Evolutionary conservation across 2,329 filamentous ascomycete species (phyloP).

Genomic region (Alternaria triticina): DNA sequence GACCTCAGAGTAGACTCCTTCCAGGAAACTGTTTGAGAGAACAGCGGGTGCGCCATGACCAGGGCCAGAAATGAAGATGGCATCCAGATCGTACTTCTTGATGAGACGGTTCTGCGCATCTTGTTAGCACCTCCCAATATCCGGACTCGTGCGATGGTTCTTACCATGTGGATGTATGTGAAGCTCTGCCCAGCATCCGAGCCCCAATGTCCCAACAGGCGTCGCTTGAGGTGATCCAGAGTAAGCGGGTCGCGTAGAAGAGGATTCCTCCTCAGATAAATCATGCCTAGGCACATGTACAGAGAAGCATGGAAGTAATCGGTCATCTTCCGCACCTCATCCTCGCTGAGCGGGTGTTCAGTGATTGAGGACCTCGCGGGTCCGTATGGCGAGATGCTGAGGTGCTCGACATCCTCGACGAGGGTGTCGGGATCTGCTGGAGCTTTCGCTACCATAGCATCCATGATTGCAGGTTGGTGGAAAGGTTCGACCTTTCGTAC

Average conservation of each 20-base stretch:
- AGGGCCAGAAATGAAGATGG: conserved; percentile 76
- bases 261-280: conserved; percentile 77
- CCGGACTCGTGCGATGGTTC: background rate
- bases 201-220: conserved; percentile 79
- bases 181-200: conserved; percentile 82
- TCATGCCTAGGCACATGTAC: conserved; percentile 80
- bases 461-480: conserved; percentile 21
- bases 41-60: conserved; percentile 80
- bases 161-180: conserved; percentile 76
- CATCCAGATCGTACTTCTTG: conserved; percentile 78
- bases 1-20: conserved; percentile 78
- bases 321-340: conserved; percentile 72
- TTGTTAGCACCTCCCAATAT: background rate
- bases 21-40: conserved; percentile 77
- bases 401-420: conserved; percentile 35
- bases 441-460: conserved; percentile 30
- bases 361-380: conserved; percentile 69
- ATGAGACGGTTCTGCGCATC: conserved; percentile 68
- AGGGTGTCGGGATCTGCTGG: conserved; percentile 33
- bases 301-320: conserved; percentile 77
- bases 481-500: conserved; percentile 6
- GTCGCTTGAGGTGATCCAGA: conserved; percentile 73
- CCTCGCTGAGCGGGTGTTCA: conserved; percentile 65
- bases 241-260: conserved; percentile 73
- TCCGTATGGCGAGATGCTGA: conserved; percentile 66